A percentile compares a stretch with the other conserved stretches of the same genome.
Conservation (phyloP, 1,284 basidiomycete species). For the Moesziomyces parantarcticus region DNA sequence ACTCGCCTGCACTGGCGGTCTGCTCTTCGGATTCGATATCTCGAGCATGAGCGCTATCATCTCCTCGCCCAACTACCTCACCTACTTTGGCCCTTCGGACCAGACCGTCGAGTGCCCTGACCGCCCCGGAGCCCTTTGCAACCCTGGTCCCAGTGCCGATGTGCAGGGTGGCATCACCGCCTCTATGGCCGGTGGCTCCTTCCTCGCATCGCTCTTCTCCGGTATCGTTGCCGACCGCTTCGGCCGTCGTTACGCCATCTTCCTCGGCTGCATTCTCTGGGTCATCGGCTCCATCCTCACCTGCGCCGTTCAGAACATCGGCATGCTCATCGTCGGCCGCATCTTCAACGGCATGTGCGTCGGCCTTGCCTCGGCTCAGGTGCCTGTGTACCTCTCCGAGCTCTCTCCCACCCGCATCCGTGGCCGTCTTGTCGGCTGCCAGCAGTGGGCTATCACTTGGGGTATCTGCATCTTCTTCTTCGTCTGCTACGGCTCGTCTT, state of each 20-base stretch:
- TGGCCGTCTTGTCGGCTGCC: slow-evolving; percentile 36
- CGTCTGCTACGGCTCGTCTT: slow-evolving; percentile 6
- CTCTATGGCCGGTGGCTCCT: slow-evolving; percentile 50
- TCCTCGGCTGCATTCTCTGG: slow-evolving; percentile 32
- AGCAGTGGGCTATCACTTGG: slow-evolving; percentile 29
- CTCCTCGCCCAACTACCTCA: slow-evolving; percentile 34
- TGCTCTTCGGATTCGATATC: slow-evolving; percentile 51
- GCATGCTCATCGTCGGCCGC: slow-evolving; percentile 48
- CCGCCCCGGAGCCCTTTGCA: slow-evolving; percentile 27
- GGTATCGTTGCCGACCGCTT: slow-evolving; percentile 41
- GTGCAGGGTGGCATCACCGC: slow-evolving; percentile 50
- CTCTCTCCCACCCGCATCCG: slow-evolving; percentile 34
- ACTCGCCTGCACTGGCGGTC: slow-evolving; percentile 40
- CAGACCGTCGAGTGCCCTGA: slow-evolving; percentile 14
- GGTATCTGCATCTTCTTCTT: slow-evolving; percentile 25
- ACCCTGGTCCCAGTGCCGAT: slow-evolving; percentile 20
- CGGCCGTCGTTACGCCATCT: slow-evolving; percentile 43
- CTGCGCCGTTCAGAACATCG: slow-evolving; percentile 42
- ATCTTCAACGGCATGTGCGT: slow-evolving; percentile 41
- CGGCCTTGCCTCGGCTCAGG: slow-evolving; percentile 47
- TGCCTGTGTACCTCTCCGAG: slow-evolving; percentile 47
- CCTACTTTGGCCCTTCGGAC: slow-evolving; percentile 20
- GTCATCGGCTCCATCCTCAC: slow-evolving; percentile 43
- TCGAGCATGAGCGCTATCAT: slow-evolving; percentile 33
- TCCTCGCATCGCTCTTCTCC: slow-evolving; percentile 45